These are phyloP conservation scores for Neofusicoccum cordaticola DNA, from an alignment of 2,329 filamentous ascomycete species.

Conservation along the genomic window DNA sequence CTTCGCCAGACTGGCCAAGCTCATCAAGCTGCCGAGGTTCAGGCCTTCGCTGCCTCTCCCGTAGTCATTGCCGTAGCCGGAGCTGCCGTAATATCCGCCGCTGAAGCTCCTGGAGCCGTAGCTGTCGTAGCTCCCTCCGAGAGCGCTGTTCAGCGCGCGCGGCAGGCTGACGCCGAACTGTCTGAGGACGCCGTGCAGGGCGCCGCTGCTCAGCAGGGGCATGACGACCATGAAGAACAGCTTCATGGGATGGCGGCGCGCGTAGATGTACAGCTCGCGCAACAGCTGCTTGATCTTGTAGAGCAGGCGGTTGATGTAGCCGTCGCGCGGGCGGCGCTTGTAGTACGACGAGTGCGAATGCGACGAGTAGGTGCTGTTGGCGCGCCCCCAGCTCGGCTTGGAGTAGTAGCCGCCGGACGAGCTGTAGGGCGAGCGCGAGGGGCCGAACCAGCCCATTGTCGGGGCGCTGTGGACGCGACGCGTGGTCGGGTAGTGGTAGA, in stretches of 20 bases:
- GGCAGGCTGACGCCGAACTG: constrained; percentile 79
- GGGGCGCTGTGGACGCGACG: background rate
- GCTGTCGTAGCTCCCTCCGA: constrained; percentile 26
- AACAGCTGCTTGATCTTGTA: constrained; percentile 75
- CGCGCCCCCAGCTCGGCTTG: constrained; percentile 30
- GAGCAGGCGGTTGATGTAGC: constrained; percentile 72
- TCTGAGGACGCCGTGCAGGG: constrained; percentile 71
- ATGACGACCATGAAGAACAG: constrained; percentile 87
- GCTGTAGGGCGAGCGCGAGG: constrained; percentile 27
- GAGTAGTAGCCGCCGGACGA: constrained; percentile 27
- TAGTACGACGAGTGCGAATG: constrained; percentile 61
- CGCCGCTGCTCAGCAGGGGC: constrained; percentile 81
- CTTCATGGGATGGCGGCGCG: constrained; percentile 79
- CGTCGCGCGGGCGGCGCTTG: constrained; percentile 71
- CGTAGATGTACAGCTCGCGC: constrained; percentile 77
- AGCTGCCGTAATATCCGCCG: constrained; percentile 46
- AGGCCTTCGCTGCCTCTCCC: constrained; percentile 3
- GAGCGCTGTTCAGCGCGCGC: constrained; percentile 47
- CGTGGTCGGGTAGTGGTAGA: constrained; percentile 1
- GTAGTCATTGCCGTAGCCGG: constrained; percentile 39
- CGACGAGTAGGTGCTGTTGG: constrained; percentile 29
- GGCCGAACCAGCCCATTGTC: constrained; percentile 37
- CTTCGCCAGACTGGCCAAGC: constrained; percentile 12
- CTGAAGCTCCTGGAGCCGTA: constrained; percentile 23
- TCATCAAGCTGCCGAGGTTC: constrained; percentile 17